Conservation (phyloP, 345 rosid species). For the Noccaea caerulescens region DNA sequence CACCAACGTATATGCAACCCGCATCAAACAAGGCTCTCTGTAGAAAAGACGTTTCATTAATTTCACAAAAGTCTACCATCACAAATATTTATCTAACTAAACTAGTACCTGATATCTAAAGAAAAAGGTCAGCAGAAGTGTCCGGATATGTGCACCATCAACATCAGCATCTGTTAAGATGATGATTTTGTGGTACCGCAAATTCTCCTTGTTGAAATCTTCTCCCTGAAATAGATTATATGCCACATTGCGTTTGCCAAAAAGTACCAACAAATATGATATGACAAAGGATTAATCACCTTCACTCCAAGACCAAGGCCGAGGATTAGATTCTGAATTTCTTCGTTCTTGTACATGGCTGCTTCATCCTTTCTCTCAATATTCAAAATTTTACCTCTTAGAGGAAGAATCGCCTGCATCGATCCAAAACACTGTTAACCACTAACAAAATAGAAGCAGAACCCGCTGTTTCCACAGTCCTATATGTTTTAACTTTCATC, state of each 20-base stretch:
- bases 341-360: constrained; percentile 97
- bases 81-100: neutral
- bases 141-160: constrained; percentile 98
- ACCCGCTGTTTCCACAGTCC: constrained; percentile 11
- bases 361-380: constrained; percentile 96
- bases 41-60: constrained; percentile 35
- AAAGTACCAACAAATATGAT: constrained; percentile 1
- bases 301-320: constrained; percentile 98
- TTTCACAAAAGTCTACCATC: neutral
- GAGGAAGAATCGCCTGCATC: constrained; percentile 93
- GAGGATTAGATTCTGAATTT: constrained; percentile 93
- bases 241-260: constrained; percentile 12
- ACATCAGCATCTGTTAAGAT: constrained; percentile 99
- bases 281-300: constrained; percentile 48
- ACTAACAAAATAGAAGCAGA: constrained; percentile 10
- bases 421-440: constrained; percentile 15
- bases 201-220: constrained; percentile 77
- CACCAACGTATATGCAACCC: constrained; percentile 95
- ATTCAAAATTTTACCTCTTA: constrained; percentile 94
- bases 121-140: constrained; percentile 91
- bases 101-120: constrained; percentile 88
- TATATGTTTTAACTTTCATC: neutral
- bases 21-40: constrained; percentile 89
- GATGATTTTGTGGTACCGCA: constrained; percentile 94
- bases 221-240: constrained; percentile 69